Evolutionary conservation across 192 early-diverging fungal genomes (phyloP), one percentile per base, ranked within the genome.

Genomic region (Podila epigama): DNA sequence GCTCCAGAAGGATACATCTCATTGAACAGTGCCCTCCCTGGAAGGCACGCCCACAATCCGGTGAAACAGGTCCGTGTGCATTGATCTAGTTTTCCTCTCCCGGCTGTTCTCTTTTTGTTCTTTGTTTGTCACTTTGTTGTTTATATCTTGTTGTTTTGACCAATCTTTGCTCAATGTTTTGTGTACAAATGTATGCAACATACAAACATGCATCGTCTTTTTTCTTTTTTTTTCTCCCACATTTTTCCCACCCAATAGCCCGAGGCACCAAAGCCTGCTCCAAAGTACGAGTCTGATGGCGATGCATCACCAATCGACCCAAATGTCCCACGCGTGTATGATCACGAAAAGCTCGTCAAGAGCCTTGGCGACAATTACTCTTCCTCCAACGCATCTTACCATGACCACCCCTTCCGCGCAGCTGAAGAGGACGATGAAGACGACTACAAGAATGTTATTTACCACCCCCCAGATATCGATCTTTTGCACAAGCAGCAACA

Each of bases 201-300:
- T n/a, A n/a, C n/a, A n/a, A n/a, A n/a, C n/a, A n/a, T n/a, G n/a
- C n/a, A n/a, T n/a, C n/a, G n/a, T n/a, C n/a, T n/a, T n/a, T n/a
- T n/a, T n/a, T n/a, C n/a, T n/a, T n/a, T n/a, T n/a, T n/a, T n/a
- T n/a, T n/a, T 13, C 13, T 13, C 37, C 37, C 37, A 9, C 37
- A 13, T 39, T 6, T 48, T 25, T 22, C 25, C 44, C 6, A 48
- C 8, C 41, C 41, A 44, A 22, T 48, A 48, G 44, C 44, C 44
- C 44, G 44, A 48, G 10, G 44, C n/a, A n/a, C 25, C 44, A 48
- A 48, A 48, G n/a, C n/a, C n/a, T n/a, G n/a, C n/a, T n/a, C n/a
- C n/a, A n/a, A 48, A 48, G 9, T 48, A 48, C 44, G 44, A 48
- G n/a, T 48, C 44, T 18, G 44, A 48, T 48, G 44, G 44, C n/a